Percentiles rank a stretch among this genome's conserved stretches.
phyloP scores from a whole-genome alignment of 2,329 filamentous ascomycete genomes.

The Calonectria montana region DNA sequence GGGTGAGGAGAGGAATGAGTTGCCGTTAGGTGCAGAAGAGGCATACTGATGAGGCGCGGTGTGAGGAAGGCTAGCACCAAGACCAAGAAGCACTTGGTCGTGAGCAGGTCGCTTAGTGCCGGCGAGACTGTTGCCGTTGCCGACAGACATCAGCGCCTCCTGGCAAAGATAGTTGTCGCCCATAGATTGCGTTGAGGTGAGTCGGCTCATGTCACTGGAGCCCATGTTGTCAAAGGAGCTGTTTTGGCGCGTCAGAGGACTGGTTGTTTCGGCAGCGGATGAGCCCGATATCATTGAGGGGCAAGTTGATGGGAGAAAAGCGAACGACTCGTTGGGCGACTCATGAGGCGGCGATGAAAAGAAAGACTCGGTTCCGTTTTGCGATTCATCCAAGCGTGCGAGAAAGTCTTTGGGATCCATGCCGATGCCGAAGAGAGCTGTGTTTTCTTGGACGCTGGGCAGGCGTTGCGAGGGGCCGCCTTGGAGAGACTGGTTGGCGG shows the following conservation, averaged over 20 bases:
- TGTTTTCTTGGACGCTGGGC: constrained; percentile 51
- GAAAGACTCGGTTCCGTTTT: constrained; percentile 37
- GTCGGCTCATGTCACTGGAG: constrained; percentile 51
- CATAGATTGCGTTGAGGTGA: constrained; percentile 53
- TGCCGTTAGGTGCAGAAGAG: constrained; percentile 43
- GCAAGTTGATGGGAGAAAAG: constrained; percentile 50
- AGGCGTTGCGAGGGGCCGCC: constrained; percentile 42
- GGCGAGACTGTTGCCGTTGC: constrained; percentile 28
- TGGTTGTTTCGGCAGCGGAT: constrained; percentile 51
- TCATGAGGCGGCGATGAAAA: constrained; percentile 39
- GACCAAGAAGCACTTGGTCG: constrained; percentile 50
- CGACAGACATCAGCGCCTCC: constrained; percentile 35
- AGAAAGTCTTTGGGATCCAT: constrained; percentile 55
- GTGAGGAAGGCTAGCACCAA: constrained; percentile 50
- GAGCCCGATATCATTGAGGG: constrained; percentile 58
- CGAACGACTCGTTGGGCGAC: constrained; percentile 36
- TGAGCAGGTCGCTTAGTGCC: constrained; percentile 45
- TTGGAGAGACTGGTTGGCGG: constrained; percentile 40
- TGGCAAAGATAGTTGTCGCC: constrained; percentile 31
- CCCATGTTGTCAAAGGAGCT: constrained; percentile 50
- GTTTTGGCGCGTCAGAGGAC: constrained; percentile 57
- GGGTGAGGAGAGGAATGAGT: constrained; percentile 41
- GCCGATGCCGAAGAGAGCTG: constrained; percentile 46
- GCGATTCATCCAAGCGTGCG: constrained; percentile 40
- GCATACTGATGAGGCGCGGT: constrained; percentile 44